Base-by-base conservation (phyloP, 768 basidiomycete genomes). In the Boletus edulis region DNA sequence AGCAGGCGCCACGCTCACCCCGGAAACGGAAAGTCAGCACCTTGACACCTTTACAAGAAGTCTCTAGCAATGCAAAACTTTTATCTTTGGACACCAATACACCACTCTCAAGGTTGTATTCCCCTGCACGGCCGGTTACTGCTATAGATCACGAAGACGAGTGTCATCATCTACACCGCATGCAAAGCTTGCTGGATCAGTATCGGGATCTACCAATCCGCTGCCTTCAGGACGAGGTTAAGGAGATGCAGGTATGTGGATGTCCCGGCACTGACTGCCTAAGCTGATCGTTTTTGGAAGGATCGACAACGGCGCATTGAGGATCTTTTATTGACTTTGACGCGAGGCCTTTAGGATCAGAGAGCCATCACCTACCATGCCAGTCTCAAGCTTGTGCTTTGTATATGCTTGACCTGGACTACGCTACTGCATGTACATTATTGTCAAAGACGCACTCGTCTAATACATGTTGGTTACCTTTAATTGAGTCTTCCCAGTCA, bases 241-340 rank as follows among this genome's bases (percentile, higher is more conserved):
- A 84, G 66, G 91, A 92, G 65, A 69, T 92, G 29, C 87, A 89
- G 79, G 88, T 87, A 43, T 46, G 77, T 69, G 20, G 31, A 46
- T 40, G 24, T 22, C 54, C 4, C 18, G 6, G 5, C 13, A 32
- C 43, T 34, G 11, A 46, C 46, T 15, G 15, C 44, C 45, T 24
- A n/a, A 37, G n/a, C 34, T 61, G 14, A 58, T 48, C 12, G 18
- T 45, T 14, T 29, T 49, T 56, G 29, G 13, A 57, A 86, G 83
- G 83, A 89, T 53, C 85, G 87, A 44, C 89, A 91, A 72, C 83
- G 84, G 17, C 80, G 89, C 37, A 92, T 92, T 57, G 89, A 92
- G 69, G 81, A 80, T 48, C 72, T 92, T 41, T 61, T 92, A 40
- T 66, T 90, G 49, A 81, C 80, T 71, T 75, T 92, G 56, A 89